A percentile compares a stretch with the other conserved stretches of the same genome.
These are phyloP conservation scores for Lachancea fermentati DNA, from an alignment of 805 yeast genomes.

Conservation along the genomic window DNA sequence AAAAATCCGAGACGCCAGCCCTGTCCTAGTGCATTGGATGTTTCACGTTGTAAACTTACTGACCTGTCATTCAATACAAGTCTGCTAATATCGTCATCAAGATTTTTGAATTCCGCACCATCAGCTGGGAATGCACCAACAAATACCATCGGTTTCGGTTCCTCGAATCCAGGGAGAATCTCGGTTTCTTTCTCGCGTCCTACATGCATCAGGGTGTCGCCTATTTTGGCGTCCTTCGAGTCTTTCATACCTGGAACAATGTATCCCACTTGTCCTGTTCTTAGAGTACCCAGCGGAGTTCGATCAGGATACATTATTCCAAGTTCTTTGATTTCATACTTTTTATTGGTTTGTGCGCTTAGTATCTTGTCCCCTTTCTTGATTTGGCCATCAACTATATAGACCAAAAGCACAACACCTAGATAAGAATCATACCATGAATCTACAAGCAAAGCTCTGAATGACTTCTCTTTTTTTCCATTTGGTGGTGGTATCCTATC, in stretches of 20 bases:
- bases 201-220: conserved; percentile 75
- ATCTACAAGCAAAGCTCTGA: conserved; percentile 63
- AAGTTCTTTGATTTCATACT: conserved; percentile 84
- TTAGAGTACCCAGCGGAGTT: conserved; percentile 52
- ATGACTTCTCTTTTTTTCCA: conserved; percentile 57
- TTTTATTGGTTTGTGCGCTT: conserved; percentile 69
- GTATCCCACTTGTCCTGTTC: conserved; percentile 93
- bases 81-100: conserved; percentile 87
- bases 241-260: conserved; percentile 92
- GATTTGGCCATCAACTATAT: conserved; percentile 77
- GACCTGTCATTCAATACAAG: conserved; percentile 88
- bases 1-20: conserved; percentile 97
- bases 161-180: conserved; percentile 92
- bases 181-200: conserved; percentile 52
- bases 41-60: conserved; percentile 82
- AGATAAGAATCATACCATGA: conserved; percentile 94
- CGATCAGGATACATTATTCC: conserved; percentile 96
- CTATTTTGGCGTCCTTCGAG: conserved; percentile 79
- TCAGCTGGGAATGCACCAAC: conserved; percentile 98
- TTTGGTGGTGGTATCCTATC: conserved; percentile 76
- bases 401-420: conserved; percentile 83
- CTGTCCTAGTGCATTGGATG: conserved; percentile 90
- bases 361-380: conserved; percentile 68
- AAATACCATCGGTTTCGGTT: conserved; percentile 96
- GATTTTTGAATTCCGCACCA: conserved; percentile 78